Conservation (phyloP, 2,329 filamentous ascomycete species). For the Penicillium sp. region DNA sequence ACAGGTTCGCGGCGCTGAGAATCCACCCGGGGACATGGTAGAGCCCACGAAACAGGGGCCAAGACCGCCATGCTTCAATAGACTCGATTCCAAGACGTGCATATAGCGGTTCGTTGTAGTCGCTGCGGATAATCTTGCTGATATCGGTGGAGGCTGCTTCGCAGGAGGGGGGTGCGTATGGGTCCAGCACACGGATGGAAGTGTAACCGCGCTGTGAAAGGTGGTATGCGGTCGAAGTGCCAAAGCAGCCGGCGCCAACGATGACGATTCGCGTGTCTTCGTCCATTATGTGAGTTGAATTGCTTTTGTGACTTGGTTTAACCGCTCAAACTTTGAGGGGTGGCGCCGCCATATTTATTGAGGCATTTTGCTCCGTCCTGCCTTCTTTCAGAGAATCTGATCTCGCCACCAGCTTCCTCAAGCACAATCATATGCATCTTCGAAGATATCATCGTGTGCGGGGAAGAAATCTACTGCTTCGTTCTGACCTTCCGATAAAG, state of each 20-base stretch:
- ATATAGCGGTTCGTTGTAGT: slow-evolving; percentile 26
- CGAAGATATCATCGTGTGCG: background rate
- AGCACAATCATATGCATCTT: background rate
- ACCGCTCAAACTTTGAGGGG: background rate
- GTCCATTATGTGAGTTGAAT: background rate
- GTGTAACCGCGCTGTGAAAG: slow-evolving; percentile 13
- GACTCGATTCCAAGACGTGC: slow-evolving; percentile 20
- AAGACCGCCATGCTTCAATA: slow-evolving; percentile 13
- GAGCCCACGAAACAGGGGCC: slow-evolving; percentile 16
- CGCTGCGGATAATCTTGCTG: slow-evolving; percentile 24
- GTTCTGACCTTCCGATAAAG: slow-evolving; percentile 8
- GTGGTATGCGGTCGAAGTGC: slow-evolving; percentile 14
- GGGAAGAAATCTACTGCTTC: background rate
- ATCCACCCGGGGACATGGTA: slow-evolving; percentile 23
- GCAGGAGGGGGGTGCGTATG: slow-evolving; percentile 12
- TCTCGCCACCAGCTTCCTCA: slow-evolving; percentile 6
- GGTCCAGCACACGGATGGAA: slow-evolving; percentile 10
- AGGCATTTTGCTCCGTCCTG: background rate
- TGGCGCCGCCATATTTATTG: slow-evolving; percentile 8
- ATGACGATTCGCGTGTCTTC: slow-evolving; percentile 11
- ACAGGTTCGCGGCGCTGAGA: slow-evolving; percentile 18
- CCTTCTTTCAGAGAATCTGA: background rate
- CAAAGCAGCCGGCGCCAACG: slow-evolving; percentile 13
- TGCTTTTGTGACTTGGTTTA: background rate
- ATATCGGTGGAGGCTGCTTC: slow-evolving; percentile 25